Conservation (phyloP, 805 yeast genomes). For the Lipomyces kockii region DNA sequence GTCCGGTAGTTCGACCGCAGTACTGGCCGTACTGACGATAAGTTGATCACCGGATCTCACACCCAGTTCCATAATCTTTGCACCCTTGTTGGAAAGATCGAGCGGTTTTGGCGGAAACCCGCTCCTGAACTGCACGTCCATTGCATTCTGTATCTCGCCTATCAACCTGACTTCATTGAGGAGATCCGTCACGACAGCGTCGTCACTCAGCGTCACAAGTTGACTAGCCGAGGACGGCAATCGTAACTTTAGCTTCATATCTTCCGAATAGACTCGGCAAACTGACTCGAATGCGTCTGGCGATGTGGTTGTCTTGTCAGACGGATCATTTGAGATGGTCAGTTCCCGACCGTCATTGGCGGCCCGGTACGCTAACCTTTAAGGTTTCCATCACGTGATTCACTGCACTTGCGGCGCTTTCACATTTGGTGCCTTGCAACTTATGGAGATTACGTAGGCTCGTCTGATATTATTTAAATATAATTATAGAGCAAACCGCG, state of each 20-base stretch:
- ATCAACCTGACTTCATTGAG: conserved; percentile 30
- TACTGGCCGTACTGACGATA: conserved; percentile 44
- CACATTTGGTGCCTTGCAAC: too few relatives aligned
- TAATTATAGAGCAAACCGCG: neutral
- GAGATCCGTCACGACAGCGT: conserved; percentile 47
- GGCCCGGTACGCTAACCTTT: too few relatives aligned
- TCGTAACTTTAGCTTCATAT: conserved; percentile 51
- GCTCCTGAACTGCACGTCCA: conserved; percentile 41
- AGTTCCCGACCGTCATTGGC: too few relatives aligned
- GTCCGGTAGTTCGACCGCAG: conserved; percentile 5
- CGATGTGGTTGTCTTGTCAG: too few relatives aligned
- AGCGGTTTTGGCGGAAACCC: conserved; percentile 69
- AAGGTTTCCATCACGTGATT: neutral
- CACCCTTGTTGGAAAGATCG: conserved; percentile 41
- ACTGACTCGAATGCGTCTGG: too few relatives aligned
- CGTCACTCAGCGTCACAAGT: conserved; percentile 49
- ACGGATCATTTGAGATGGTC: too few relatives aligned
- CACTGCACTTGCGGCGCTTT: too few relatives aligned
- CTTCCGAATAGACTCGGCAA: too few relatives aligned
- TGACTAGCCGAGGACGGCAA: conserved; percentile 39
- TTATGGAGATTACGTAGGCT: neutral
- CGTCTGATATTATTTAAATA: neutral
- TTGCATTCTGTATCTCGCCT: conserved; percentile 40
- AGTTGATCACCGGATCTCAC: conserved; percentile 65
- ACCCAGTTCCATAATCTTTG: conserved; percentile 50